These are phyloP conservation scores for Elsinoe batatas DNA, from an alignment of 2,329 filamentous ascomycete species.

Conservation along the genomic window DNA sequence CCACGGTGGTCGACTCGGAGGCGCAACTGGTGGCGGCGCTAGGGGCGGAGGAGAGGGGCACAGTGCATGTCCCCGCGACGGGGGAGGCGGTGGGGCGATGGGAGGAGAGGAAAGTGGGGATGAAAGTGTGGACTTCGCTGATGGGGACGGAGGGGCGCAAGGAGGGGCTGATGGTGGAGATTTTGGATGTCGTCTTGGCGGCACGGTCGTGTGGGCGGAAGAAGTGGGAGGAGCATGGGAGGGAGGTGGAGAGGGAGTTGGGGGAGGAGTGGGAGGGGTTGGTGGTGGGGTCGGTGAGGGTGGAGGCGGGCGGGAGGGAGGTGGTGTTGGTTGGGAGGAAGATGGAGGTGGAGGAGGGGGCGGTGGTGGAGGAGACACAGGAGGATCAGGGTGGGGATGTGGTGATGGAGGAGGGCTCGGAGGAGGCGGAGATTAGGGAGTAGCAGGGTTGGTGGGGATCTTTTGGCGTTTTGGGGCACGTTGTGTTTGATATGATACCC, in stretches of 20 bases:
- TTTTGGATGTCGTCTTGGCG: background rate
- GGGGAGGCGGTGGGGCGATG: background rate
- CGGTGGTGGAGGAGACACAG: conserved; percentile 1
- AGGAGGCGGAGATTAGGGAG: background rate
- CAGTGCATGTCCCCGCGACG: background rate
- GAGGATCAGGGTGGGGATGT: background rate
- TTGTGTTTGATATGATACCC: background rate
- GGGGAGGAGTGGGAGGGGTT: background rate
- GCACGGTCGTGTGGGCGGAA: background rate
- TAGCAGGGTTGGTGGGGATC: background rate
- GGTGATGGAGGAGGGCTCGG: background rate
- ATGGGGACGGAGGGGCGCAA: background rate
- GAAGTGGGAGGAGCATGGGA: background rate
- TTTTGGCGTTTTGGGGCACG: background rate
- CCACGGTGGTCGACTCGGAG: background rate
- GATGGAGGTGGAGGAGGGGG: background rate
- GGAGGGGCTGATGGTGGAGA: background rate
- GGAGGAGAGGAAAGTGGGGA: background rate
- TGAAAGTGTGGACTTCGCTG: background rate
- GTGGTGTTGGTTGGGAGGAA: background rate
- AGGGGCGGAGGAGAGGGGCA: background rate
- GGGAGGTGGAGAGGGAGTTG: background rate
- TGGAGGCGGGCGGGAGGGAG: background rate
- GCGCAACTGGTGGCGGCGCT: background rate
- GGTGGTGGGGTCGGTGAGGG: background rate